Conservation (phyloP, 306 rosid genomes). For the Acacia confusa region DNA sequence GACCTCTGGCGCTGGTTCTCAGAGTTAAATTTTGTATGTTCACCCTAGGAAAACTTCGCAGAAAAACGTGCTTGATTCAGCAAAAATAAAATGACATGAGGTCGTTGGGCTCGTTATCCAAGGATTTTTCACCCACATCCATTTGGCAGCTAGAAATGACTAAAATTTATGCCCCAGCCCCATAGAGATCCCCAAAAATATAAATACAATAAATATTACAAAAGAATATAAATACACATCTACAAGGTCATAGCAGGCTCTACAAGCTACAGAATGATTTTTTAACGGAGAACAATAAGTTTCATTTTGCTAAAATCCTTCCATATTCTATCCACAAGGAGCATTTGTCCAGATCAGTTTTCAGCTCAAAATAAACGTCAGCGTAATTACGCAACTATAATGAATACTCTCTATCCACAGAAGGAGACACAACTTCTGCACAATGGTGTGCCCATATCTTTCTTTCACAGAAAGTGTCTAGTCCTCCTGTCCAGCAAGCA, state of each 20-base stretch:
- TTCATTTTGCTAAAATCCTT: background rate
- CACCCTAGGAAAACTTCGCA: background rate
- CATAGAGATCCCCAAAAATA: background rate
- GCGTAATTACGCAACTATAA: background rate
- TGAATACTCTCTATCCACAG: background rate
- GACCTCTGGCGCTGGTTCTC: conserved; percentile 18
- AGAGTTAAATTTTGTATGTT: background rate
- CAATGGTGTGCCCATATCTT: background rate
- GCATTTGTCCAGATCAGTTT: background rate
- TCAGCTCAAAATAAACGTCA: background rate
- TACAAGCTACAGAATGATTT: background rate
- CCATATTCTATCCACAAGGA: background rate
- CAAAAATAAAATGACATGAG: background rate
- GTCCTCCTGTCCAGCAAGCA: background rate
- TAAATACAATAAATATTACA: background rate
- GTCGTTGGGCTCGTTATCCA: conserved; percentile 21
- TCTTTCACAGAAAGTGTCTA: background rate
- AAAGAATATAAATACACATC: background rate
- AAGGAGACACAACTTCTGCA: background rate
- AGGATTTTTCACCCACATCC: background rate
- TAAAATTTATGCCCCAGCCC: background rate
- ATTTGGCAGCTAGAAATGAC: conserved; percentile 1
- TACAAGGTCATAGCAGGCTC: background rate
- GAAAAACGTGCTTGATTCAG: conserved; percentile 5
- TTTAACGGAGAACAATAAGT: background rate